Conservation (phyloP, 306 rosid species). For the Corylus americana region DNA sequence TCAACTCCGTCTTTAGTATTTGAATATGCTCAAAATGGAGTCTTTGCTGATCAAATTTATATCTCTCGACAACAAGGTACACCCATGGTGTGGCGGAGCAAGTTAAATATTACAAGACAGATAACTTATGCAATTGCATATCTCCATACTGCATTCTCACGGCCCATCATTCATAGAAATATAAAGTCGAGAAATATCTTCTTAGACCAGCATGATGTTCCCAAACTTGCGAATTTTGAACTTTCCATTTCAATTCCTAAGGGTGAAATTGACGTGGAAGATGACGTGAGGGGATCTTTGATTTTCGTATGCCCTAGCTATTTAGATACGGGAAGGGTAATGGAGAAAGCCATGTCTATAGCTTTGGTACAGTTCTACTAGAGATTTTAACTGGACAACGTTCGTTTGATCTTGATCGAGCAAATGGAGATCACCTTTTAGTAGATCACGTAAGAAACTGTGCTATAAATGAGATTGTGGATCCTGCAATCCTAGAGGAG, state of each 20-base stretch:
- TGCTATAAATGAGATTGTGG: neutral
- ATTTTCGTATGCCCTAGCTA: too few species aligned
- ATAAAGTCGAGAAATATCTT: neutral
- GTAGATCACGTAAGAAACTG: neutral
- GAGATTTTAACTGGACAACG: neutral
- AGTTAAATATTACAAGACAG: neutral
- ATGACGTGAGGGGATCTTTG: too few species aligned
- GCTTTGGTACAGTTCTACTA: neutral
- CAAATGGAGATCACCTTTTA: neutral
- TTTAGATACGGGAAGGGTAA: neutral
- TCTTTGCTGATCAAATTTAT: neutral
- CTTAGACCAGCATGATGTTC: conserved; percentile 9
- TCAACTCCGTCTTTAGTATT: too few species aligned
- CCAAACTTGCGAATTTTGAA: conserved; percentile 10
- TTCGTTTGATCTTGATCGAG: too few species aligned
- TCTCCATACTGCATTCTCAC: neutral
- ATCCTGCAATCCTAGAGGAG: neutral
- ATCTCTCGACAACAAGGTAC: neutral
- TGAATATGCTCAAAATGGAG: neutral
- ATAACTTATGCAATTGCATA: neutral
- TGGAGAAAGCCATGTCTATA: conserved; percentile 13
- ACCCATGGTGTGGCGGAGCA: neutral
- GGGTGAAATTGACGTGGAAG: neutral
- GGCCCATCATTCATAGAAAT: conserved; percentile 12
- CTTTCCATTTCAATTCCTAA: conserved; percentile 9